These are phyloP conservation scores for Rhynchospora tenuis DNA, from an alignment of 176 grass and related monocot species.

Conservation along the genomic window DNA sequence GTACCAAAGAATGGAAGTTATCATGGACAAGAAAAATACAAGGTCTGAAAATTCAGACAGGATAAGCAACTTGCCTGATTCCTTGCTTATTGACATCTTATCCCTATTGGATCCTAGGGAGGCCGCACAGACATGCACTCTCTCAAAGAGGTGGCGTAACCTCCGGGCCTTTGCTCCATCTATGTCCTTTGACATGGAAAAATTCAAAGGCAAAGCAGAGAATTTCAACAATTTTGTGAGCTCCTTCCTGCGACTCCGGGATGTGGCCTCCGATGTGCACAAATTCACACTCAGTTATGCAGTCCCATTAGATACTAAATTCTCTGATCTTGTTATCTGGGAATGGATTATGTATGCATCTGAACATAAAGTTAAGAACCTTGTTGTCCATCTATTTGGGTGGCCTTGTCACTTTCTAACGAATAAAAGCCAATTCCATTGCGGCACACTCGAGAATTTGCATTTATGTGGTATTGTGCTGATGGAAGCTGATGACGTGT, in stretches of 20 bases:
- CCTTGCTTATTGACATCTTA: background rate
- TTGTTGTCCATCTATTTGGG: background rate
- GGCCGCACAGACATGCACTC: background rate
- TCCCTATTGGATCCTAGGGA: background rate
- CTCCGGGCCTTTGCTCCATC: background rate
- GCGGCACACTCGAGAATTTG: background rate
- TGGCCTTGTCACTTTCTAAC: too few species aligned
- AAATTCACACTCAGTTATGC: background rate
- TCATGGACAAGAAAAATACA: background rate
- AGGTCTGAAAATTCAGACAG: background rate
- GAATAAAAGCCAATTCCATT: background rate
- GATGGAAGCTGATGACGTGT: background rate
- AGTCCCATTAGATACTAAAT: background rate
- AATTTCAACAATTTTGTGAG: too few species aligned
- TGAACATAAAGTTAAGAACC: background rate
- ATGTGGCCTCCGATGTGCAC: background rate
- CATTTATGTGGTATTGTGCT: background rate
- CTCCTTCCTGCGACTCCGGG: too few species aligned
- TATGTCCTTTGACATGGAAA: background rate
- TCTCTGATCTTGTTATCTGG: background rate
- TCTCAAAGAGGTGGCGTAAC: conserved; percentile 10
- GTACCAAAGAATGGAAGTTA: too few species aligned
- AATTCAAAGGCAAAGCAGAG: too few species aligned
- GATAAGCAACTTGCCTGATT: background rate
- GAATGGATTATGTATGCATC: background rate